A percentile compares a stretch with the other conserved stretches of the same genome.
Conservation (phyloP, 768 basidiomycete genomes). For the Tulasnella sp. region DNA sequence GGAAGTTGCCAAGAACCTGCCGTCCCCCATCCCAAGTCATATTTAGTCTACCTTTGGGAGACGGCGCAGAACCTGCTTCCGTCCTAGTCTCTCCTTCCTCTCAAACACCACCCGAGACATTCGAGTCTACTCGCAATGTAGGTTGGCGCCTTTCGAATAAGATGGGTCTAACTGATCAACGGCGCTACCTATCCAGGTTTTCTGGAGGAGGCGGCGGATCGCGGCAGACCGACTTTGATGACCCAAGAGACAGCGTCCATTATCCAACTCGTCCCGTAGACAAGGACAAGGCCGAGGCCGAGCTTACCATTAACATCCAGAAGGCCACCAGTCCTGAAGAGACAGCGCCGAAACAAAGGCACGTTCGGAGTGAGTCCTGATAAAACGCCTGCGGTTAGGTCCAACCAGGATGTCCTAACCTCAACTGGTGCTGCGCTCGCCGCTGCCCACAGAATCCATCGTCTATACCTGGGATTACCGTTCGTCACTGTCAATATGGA, state of each 20-base stretch:
- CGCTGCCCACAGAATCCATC: constrained; percentile 65
- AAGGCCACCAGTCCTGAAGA: constrained; percentile 96
- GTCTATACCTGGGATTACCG: constrained; percentile 99
- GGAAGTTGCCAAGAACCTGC: not conserved
- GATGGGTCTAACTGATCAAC: not conserved
- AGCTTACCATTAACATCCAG: constrained; percentile 92
- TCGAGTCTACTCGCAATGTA: not conserved
- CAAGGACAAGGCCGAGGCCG: constrained; percentile 95
- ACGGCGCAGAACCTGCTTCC: not conserved
- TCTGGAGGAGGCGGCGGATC: not conserved
- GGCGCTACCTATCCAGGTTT: constrained; percentile 10
- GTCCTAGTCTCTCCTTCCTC: not conserved
- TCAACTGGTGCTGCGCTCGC: not conserved
- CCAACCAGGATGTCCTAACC: not conserved
- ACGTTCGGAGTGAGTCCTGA: constrained; percentile 79
- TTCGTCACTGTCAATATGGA: constrained; percentile 96
- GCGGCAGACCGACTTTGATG: constrained; percentile 15
- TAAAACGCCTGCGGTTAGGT: not conserved
- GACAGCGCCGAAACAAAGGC: constrained; percentile 96
- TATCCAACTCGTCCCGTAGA: constrained; percentile 97
- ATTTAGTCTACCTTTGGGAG: no score
- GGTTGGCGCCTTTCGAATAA: not conserved
- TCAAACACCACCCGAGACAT: not conserved
- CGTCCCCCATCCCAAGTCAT: not conserved
- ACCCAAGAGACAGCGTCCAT: constrained; percentile 59